These are phyloP conservation scores for Zasmidium cellare DNA, from an alignment of 2,329 filamentous ascomycete genomes.

Conservation along the genomic window DNA sequence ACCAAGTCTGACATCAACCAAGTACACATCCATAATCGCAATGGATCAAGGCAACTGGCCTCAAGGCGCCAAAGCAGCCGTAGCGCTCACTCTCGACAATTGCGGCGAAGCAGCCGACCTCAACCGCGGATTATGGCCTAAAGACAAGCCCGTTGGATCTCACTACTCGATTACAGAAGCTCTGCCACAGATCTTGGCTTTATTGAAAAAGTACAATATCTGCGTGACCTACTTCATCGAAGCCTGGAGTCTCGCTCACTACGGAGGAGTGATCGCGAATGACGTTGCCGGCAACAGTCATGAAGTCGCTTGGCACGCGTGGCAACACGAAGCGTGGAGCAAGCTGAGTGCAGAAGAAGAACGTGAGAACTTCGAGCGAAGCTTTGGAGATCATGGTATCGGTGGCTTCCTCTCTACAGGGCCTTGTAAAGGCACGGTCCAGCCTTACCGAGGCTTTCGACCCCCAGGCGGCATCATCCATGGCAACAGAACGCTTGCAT, in stretches of 20 bases:
- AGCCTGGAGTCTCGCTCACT: conserved; percentile 33
- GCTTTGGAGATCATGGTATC: conserved; percentile 28
- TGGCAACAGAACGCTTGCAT: conserved; percentile 30
- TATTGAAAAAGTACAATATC: conserved; percentile 30
- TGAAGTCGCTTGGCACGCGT: conserved; percentile 37
- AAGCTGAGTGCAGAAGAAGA: conserved; percentile 28
- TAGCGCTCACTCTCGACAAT: conserved; percentile 36
- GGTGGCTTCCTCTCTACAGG: conserved; percentile 16
- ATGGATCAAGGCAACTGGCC: conserved; percentile 26
- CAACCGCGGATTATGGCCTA: conserved; percentile 31
- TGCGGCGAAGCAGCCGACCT: conserved; percentile 38
- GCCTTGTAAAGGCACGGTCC: conserved; percentile 11
- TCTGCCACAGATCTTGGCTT: conserved; percentile 29
- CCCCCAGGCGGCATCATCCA: conserved; percentile 35
- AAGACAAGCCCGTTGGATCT: conserved; percentile 26
- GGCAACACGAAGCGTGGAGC: conserved; percentile 36
- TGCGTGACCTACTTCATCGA: conserved; percentile 36
- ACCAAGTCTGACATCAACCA: too few species aligned
- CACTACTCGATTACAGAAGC: conserved; percentile 32
- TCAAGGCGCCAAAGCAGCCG: conserved; percentile 26
- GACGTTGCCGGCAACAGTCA: conserved; percentile 28
- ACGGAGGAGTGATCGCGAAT: conserved; percentile 23
- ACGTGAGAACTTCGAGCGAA: conserved; percentile 28
- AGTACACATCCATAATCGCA: too few species aligned
- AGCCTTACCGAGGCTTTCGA: conserved; percentile 32